Evolutionary conservation across 306 rosid species (phyloP).

Genomic region (Quercus cerris): DNA sequence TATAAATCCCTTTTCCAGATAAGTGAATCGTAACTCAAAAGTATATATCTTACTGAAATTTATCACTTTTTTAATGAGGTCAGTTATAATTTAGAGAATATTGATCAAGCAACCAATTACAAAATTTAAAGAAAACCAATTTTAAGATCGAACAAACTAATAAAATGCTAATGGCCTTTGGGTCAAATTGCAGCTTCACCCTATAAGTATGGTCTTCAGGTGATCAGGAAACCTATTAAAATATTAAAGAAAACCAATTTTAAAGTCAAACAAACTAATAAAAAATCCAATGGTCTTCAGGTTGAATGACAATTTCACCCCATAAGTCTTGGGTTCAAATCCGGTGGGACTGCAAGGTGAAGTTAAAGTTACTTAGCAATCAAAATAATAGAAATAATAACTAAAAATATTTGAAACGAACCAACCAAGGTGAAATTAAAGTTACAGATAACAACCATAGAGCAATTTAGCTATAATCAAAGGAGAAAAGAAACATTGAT

Average conservation of each 20-base stretch:
- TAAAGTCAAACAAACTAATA: neutral
- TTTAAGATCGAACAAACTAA: neutral
- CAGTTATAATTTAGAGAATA: neutral
- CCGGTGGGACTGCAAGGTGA: too few species aligned
- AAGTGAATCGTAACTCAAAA: neutral
- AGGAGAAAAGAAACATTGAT: neutral
- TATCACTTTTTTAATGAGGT: neutral
- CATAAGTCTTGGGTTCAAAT: too few species aligned
- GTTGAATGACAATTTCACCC: too few species aligned
- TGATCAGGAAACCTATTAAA: neutral
- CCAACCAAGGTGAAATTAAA: neutral
- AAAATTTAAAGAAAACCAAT: neutral
- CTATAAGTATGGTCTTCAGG: too few species aligned
- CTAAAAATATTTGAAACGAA: neutral
- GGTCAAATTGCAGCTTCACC: too few species aligned
- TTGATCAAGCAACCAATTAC: neutral
- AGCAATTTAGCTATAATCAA: neutral
- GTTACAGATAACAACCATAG: neutral
- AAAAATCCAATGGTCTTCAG: neutral
- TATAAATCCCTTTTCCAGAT: neutral
- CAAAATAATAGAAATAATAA: too few species aligned
- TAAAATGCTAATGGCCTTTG: neutral
- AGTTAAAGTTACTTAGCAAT: too few species aligned
- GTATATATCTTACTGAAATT: neutral
- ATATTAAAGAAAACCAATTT: neutral